A percentile compares a stretch with the other conserved stretches of the same genome.
Conservation (phyloP, 352 stramenopile genomes). For the Phytophthora pluvialis region DNA sequence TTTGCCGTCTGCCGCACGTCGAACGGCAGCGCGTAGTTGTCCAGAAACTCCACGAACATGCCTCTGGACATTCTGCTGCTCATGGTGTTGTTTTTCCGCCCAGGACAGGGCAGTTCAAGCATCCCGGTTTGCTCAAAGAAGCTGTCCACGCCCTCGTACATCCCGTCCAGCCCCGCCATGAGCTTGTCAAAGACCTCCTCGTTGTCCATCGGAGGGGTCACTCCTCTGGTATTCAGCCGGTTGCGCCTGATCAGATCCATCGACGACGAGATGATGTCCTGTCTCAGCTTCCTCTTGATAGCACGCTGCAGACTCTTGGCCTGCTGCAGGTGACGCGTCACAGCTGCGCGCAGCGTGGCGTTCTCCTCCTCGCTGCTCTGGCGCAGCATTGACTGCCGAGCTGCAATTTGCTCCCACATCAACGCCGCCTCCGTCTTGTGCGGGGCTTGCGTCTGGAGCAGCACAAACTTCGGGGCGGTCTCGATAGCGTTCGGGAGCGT, state of each 20-base stretch:
- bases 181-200: slow-evolving; percentile 28
- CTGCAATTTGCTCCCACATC: slow-evolving; percentile 34
- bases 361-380: slow-evolving; percentile 28
- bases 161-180: slow-evolving; percentile 14
- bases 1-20: slow-evolving; percentile 16
- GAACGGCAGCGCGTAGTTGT: slow-evolving; percentile 32
- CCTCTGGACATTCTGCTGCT: not conserved
- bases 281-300: slow-evolving; percentile 26
- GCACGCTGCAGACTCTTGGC: slow-evolving; percentile 28
- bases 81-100: slow-evolving; percentile 13
- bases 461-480: not conserved
- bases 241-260: slow-evolving; percentile 14
- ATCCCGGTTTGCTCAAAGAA: slow-evolving; percentile 18
- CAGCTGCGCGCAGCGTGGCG: slow-evolving; percentile 10
- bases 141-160: slow-evolving; percentile 12
- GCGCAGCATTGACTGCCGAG: slow-evolving; percentile 21
- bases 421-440: slow-evolving; percentile 20
- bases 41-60: slow-evolving; percentile 26
- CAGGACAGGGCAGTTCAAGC: slow-evolving; percentile 18
- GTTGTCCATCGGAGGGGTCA: slow-evolving; percentile 25
- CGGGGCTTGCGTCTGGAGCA: not conserved
- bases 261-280: slow-evolving; percentile 17
- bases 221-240: slow-evolving; percentile 19
- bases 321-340: slow-evolving; percentile 25
- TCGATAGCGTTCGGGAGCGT: slow-evolving; percentile 12